These are phyloP conservation scores for Adansonia digitata DNA, from an alignment of 345 rosid genomes.

Conservation along the genomic window DNA sequence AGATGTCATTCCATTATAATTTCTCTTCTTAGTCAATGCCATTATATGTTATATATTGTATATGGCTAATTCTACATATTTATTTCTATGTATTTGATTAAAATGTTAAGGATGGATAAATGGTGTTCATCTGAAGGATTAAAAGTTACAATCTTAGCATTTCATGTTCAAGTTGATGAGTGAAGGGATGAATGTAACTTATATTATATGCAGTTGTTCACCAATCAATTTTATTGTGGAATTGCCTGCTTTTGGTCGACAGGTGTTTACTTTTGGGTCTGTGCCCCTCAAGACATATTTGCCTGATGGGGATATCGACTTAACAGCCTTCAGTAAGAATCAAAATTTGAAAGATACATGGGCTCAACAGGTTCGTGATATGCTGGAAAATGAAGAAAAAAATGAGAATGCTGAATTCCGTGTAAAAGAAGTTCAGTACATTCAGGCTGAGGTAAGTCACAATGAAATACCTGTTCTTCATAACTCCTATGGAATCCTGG, in stretches of 20 bases:
- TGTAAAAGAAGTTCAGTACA: conserved; percentile 97
- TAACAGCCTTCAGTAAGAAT: conserved; percentile 73
- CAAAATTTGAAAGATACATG: conserved; percentile 71
- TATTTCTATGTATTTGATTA: background rate
- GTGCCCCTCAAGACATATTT: conserved; percentile 96
- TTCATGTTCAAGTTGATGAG: background rate
- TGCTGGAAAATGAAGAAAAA: conserved; percentile 86
- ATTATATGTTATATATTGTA: background rate
- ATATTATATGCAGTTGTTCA: background rate
- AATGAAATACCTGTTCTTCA: background rate
- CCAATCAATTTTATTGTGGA: background rate
- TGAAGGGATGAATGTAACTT: background rate
- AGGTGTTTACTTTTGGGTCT: conserved; percentile 97
- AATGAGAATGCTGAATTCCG: conserved; percentile 77
- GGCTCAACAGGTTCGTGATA: conserved; percentile 94
- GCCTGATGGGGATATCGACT: conserved; percentile 99
- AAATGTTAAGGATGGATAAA: background rate
- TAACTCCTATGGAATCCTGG: background rate
- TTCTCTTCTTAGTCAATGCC: background rate
- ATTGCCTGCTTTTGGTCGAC: conserved; percentile 1
- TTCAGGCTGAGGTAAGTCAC: conserved; percentile 63
- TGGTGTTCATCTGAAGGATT: background rate
- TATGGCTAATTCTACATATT: background rate
- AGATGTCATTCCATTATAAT: background rate
- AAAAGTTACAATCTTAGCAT: background rate